These are phyloP conservation scores for Emmonsia crescens DNA, from an alignment of 2,329 filamentous ascomycete species.

Conservation along the genomic window DNA sequence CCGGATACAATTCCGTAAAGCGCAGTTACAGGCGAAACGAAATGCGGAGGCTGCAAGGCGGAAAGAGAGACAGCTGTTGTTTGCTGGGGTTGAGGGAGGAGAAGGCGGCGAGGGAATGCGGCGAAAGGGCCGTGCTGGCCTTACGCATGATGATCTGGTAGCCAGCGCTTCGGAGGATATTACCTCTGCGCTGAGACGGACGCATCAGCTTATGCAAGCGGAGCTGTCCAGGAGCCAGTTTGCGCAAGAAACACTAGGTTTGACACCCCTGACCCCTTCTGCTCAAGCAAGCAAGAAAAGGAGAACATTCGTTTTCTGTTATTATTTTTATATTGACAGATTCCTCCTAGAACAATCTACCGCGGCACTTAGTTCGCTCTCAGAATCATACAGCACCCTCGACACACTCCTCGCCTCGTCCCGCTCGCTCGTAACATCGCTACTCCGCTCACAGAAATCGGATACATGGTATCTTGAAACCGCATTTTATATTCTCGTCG, in stretches of 20 bases:
- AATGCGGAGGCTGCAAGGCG: conserved; percentile 62
- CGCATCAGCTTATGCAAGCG: conserved; percentile 73
- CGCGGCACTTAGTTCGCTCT: conserved; percentile 66
- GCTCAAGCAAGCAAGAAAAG: background rate
- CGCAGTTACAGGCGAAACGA: conserved; percentile 67
- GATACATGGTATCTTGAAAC: conserved; percentile 97
- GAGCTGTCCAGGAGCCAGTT: conserved; percentile 82
- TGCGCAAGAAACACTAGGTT: conserved; percentile 68
- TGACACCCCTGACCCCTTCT: conserved; percentile 3
- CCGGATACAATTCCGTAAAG: conserved; percentile 63
- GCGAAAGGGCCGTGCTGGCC: conserved; percentile 34
- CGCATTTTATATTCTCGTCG: conserved; percentile 68
- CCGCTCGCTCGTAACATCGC: conserved; percentile 61
- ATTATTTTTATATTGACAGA: conserved; percentile 10
- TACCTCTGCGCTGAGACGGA: conserved; percentile 69
- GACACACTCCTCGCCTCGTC: conserved; percentile 67
- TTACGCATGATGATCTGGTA: conserved; percentile 61
- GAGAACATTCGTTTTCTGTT: no score
- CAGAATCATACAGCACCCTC: conserved; percentile 69
- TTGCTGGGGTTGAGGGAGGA: conserved; percentile 49
- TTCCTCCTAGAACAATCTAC: conserved; percentile 55
- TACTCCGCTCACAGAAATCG: conserved; percentile 82
- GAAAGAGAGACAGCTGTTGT: conserved; percentile 64
- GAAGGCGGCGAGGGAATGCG: conserved; percentile 22
- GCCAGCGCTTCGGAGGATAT: conserved; percentile 71